phyloP scores from a whole-genome alignment of 139 green algal species.

The Tetraselmis striata region DNA sequence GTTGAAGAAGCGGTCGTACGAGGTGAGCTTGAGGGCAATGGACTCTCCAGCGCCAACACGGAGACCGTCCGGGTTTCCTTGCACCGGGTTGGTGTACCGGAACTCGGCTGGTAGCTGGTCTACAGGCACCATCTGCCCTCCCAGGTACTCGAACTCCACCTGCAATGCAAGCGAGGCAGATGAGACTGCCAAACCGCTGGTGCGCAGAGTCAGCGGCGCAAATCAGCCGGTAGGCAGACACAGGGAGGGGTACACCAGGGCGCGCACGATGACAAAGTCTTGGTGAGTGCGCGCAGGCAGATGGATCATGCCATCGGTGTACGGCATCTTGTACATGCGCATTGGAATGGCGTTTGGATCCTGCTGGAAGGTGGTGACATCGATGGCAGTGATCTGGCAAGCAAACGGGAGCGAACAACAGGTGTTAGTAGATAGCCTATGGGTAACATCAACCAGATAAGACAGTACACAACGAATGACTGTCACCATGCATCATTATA shows the following conservation, averaged over 20 bases:
- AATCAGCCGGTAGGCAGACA: no score
- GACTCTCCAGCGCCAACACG: background rate
- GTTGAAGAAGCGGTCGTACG: slow-evolving; percentile 7
- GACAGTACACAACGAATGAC: no score
- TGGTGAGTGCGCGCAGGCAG: background rate
- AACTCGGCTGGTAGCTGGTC: background rate
- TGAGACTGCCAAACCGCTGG: no score
- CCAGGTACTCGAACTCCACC: background rate
- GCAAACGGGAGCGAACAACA: background rate
- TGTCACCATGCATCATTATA: no score
- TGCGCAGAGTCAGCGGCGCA: no score
- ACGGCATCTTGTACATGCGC: background rate
- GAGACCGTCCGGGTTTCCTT: background rate
- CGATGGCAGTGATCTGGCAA: background rate
- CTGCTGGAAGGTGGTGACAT: background rate
- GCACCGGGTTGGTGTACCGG: background rate
- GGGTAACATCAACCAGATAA: no score
- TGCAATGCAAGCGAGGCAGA: no score
- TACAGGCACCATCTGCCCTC: background rate
- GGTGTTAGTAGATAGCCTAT: no score
- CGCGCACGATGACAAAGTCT: slow-evolving; percentile 9
- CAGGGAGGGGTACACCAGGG: no score
- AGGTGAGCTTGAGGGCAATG: slow-evolving; percentile 1
- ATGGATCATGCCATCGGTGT: background rate
- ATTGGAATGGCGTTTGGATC: background rate